Evolutionary conservation across 257 asterid species (phyloP), one percentile per base, ranked within the genome.

Genomic region (Solanum paucissectum): DNA sequence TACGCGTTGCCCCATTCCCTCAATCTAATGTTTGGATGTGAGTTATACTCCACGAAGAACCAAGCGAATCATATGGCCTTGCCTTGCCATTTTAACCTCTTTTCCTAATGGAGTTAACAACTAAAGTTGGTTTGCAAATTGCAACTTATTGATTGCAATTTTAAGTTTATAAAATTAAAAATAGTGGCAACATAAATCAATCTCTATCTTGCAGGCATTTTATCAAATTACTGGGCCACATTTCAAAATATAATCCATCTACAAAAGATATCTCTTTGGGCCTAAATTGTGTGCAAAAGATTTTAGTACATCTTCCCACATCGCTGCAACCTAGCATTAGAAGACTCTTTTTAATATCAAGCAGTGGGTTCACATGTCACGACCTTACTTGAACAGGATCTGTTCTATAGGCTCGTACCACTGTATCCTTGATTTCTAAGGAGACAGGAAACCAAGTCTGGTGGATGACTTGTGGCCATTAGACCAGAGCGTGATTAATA

Each of bases 311-410:
- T 58, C 11, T 58, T 72, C 25, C 81, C 82, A 34, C 49, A 20
- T 34, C 49, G 82, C 7, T 20, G 5, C 37, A 73, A 36, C 29
- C 5, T 4, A 5, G 7, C 29, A 9, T 2, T 9, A 10, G 9
- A 10, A 20, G 12, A 2, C 18, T 21, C 32, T 21, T 74, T 74
- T 74, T 74, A 37, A 10, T 1, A 5, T 36, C 12, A 7, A 36
- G 5, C 20, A 37, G 3, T 36, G 29, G 16, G 0, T 9, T 0
- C 2, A 0, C 25, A 0, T 4, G 12, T 72, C 29, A 72, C 27
- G 81, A 72, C 81, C 81, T 72, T 72, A 72, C 62, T 52, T 16
- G 23, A 52, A 52, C 9, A 52, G 3, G 23, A 52, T 52, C 3
- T 52, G 23, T 52, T 52, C 23, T 49, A 49, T 49, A 49, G 23